Evolutionary conservation across 2,329 filamentous ascomycete species (phyloP).

Genomic region (Zymoseptoria passerinii): DNA sequence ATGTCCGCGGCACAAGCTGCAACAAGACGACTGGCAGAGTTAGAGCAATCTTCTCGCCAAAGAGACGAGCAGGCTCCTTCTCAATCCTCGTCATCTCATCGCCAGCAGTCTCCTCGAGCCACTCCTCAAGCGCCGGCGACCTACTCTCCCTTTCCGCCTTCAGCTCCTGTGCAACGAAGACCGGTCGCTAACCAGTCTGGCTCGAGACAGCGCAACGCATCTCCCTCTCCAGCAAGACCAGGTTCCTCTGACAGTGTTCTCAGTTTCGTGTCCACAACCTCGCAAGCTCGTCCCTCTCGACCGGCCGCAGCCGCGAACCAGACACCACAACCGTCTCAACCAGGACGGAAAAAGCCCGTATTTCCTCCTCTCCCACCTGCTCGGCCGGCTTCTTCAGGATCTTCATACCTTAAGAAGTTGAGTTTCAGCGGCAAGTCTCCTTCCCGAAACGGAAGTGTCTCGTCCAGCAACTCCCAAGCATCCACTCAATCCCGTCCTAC

Average conservation of each 20-base stretch:
- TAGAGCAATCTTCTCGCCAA: background rate
- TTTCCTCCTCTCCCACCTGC: background rate
- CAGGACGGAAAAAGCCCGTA: background rate
- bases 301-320: background rate
- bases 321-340: background rate
- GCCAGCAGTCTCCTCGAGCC: background rate
- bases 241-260: background rate
- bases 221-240: background rate
- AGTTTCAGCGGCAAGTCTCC: conserved; percentile 6
- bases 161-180: background rate
- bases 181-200: background rate
- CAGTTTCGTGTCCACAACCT: background rate
- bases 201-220: background rate
- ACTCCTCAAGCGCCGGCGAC: background rate
- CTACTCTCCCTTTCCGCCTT: background rate
- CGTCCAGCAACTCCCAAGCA: background rate
- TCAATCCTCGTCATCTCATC: background rate
- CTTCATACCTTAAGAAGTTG: background rate
- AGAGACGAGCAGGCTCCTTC: background rate
- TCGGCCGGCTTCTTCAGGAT: background rate
- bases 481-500: background rate
- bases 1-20: background rate
- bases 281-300: background rate
- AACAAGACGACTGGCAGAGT: background rate
- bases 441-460: conserved; percentile 1